Evolutionary conservation across 2,329 filamentous ascomycete genomes (phyloP).

Genomic region (Allantophomopsis lycopodina): DNA sequence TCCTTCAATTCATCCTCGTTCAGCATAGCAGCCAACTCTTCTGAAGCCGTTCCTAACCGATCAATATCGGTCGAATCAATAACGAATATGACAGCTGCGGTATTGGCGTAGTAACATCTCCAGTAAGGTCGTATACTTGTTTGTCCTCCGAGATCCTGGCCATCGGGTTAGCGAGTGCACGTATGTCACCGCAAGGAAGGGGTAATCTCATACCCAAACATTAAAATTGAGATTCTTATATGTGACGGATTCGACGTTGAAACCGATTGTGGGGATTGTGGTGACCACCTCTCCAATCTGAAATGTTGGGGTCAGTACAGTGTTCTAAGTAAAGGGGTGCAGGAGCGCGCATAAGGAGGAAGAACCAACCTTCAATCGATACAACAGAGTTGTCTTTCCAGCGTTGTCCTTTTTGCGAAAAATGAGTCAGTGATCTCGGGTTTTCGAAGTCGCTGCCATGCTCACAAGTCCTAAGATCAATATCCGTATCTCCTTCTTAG

Average conservation of each 20-base stretch:
- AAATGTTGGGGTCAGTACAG: conserved; percentile 8
- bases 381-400: conserved; percentile 92
- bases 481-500: conserved; percentile 97
- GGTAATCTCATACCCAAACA: conserved; percentile 62
- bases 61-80: conserved; percentile 98
- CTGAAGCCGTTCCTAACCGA: conserved; percentile 78
- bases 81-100: conserved; percentile 95
- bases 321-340: too few relatives aligned
- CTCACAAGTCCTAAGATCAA: conserved; percentile 82
- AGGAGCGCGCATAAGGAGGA: too few relatives aligned
- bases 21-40: conserved; percentile 88
- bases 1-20: conserved; percentile 95
- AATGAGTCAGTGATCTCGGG: conserved; percentile 4
- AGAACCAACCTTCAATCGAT: conserved; percentile 71
- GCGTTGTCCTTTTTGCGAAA: conserved; percentile 67
- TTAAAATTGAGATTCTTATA: conserved; percentile 99
- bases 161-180: not conserved
- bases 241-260: conserved; percentile 97
- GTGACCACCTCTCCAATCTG: conserved; percentile 98
- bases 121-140: conserved; percentile 98
- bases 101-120: conserved; percentile 99
- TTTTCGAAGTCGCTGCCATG: not conserved
- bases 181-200: not conserved
- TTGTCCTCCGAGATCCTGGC: conserved; percentile 82
- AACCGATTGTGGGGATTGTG: conserved; percentile 97